Conservation (phyloP, 2,329 filamentous ascomycete genomes). For the Westerdykella aurantiaca region DNA sequence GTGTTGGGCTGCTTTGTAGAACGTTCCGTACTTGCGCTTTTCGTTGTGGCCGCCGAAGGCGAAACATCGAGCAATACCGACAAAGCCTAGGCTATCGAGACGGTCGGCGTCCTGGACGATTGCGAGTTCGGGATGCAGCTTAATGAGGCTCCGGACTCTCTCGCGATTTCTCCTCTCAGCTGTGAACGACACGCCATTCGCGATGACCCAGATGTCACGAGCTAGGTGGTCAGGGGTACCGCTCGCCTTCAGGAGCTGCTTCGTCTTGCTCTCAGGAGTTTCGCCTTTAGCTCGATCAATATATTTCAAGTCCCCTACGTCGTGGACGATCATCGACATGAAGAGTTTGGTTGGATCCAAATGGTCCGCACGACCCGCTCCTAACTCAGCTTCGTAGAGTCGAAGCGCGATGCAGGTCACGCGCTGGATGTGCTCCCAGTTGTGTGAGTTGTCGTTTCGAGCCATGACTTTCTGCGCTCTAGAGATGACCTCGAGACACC, state of each 20-base stretch:
- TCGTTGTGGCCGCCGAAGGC: conserved; percentile 61
- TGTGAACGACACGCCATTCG: conserved; percentile 70
- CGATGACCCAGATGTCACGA: conserved; percentile 61
- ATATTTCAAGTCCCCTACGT: conserved; percentile 80
- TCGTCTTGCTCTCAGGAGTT: conserved; percentile 47
- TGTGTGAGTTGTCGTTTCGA: conserved; percentile 71
- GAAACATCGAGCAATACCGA: conserved; percentile 73
- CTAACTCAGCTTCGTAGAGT: conserved; percentile 51
- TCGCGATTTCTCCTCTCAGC: conserved; percentile 60
- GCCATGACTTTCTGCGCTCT: too few species aligned
- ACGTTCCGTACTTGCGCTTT: conserved; percentile 41
- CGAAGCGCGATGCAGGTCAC: conserved; percentile 63
- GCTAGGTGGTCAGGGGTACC: conserved; percentile 57
- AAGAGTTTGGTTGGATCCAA: conserved; percentile 54
- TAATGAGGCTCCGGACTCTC: conserved; percentile 48
- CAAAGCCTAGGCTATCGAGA: conserved; percentile 75
- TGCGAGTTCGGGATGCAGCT: conserved; percentile 58
- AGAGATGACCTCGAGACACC: conserved; percentile 19
- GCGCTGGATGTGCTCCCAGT: conserved; percentile 74
- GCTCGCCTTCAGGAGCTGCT: conserved; percentile 50
- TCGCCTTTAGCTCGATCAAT: conserved; percentile 45
- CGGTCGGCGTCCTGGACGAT: conserved; percentile 88
- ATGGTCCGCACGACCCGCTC: conserved; percentile 18
- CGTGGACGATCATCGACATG: conserved; percentile 61
- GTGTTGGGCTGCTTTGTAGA: conserved; percentile 8